Evolutionary conservation across 176 grass and related monocot genomes (phyloP).

Genomic region (Avena eriantha): DNA sequence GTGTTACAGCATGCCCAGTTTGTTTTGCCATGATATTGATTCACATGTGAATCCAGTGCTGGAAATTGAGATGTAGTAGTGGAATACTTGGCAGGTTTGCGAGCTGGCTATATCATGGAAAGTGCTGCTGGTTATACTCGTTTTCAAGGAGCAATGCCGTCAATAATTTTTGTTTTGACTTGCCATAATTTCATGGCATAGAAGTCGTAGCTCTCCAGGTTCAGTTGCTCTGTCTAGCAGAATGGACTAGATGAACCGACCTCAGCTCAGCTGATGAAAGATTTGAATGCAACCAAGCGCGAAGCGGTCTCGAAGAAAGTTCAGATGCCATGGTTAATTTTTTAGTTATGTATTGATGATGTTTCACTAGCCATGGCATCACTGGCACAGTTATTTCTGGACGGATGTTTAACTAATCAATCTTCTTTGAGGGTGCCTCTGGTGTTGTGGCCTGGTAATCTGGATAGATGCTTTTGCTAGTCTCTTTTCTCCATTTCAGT

Average conservation of each 20-base stretch:
- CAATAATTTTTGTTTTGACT: neutral
- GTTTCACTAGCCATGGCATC: neutral
- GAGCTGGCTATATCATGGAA: neutral
- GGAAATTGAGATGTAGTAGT: neutral
- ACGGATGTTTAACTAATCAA: neutral
- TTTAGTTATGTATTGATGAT: neutral
- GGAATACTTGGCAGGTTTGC: neutral
- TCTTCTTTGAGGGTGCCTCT: neutral
- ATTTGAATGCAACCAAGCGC: neutral
- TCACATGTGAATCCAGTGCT: no score
- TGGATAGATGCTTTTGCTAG: neutral
- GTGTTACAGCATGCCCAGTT: neutral
- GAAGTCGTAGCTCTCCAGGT: neutral
- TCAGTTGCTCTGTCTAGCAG: neutral
- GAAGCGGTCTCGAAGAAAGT: neutral
- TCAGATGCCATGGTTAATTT: neutral
- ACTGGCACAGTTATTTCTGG: neutral
- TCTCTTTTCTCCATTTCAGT: neutral
- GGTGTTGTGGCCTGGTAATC: neutral
- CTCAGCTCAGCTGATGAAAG: neutral
- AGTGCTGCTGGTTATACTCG: neutral
- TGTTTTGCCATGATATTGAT: neutral
- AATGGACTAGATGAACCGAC: neutral
- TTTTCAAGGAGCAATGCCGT: neutral
- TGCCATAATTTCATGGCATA: neutral